Base-by-base conservation (phyloP, 169 alveolate species). In the Plasmodium inui region DNA sequence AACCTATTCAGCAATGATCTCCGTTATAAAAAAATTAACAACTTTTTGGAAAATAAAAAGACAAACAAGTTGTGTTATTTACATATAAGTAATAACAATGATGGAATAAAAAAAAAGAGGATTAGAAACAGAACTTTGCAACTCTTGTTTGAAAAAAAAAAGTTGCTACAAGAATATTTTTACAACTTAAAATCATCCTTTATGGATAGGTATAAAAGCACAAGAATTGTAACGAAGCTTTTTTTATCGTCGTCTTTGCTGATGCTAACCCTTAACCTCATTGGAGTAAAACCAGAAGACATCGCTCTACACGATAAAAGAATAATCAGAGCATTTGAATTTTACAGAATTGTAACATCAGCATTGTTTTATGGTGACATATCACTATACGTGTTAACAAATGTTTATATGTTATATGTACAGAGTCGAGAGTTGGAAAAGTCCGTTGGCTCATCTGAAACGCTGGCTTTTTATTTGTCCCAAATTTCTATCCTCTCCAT, bases 281-380 rank as follows among this genome's bases (percentile, higher is more conserved):
- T 73, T 9, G 93, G 93, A 19, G 9, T 86, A 86, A 86, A 78
- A 86, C 93, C 93, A 14, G 93, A 86, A 86, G 93, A 86, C 44
- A 86, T 86, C 39, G 93, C 93, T 53, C 41, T 86, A 76, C 93
- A 86, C 71, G 80, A 50, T 86, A 86, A 86, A 78, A 86, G 93
- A 86, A 44, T 86, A 32, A 39, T 86, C 61, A 74, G 93, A 53
- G 84, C 93, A 34, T 86, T 86, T 86, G 93, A 86, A 39, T 86
- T 86, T 86, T 86, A 86, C 81, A 30, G 93, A 86, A 86, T 86
- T 74, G 39, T 74, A 74, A 86, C 93, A 74, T 86, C 93, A 50
- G 93, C 93, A 50, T 76, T 86, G 46, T 86, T 86, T 76, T 86
- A 86, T 53, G 93, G 93, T 9, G 93, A 86, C 70, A 86, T 86